These are phyloP conservation scores for Apiospora aurea DNA, from an alignment of 2,329 filamentous ascomycete genomes.

Conservation along the genomic window DNA sequence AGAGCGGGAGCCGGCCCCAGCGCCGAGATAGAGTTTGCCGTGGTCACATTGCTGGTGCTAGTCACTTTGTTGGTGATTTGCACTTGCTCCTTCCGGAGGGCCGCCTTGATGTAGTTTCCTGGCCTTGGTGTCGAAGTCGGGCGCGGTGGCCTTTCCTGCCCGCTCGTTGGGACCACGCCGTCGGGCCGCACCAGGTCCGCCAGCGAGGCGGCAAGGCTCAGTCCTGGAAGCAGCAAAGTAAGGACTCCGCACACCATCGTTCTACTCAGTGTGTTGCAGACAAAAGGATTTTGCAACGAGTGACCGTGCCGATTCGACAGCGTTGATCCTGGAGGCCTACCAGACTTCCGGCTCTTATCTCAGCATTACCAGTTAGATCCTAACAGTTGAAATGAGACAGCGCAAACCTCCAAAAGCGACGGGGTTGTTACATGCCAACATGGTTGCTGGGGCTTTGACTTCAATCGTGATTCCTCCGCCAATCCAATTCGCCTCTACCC, in stretches of 20 bases:
- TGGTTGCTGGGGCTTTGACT: background rate
- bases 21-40: constrained; percentile 22
- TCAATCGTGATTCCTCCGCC: background rate
- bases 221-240: background rate
- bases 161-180: background rate
- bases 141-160: background rate
- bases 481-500: background rate
- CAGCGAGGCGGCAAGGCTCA: background rate
- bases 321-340: background rate
- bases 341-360: background rate
- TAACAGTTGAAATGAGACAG: background rate
- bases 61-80: constrained; percentile 30
- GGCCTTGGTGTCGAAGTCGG: background rate
- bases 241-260: background rate
- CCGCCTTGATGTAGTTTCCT: constrained; percentile 35
- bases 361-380: background rate
- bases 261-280: background rate
- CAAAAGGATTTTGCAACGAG: background rate
- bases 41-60: background rate
- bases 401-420: background rate
- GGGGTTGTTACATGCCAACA: background rate
- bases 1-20: constrained; percentile 35
- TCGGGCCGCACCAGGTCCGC: background rate
- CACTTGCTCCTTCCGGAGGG: constrained; percentile 32
- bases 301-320: background rate